Percentiles rank a stretch among this genome's conserved stretches.
Evolutionary conservation across 1,139 yeast species (phyloP).

Genomic region (Sugiyamaella japonica): DNA sequence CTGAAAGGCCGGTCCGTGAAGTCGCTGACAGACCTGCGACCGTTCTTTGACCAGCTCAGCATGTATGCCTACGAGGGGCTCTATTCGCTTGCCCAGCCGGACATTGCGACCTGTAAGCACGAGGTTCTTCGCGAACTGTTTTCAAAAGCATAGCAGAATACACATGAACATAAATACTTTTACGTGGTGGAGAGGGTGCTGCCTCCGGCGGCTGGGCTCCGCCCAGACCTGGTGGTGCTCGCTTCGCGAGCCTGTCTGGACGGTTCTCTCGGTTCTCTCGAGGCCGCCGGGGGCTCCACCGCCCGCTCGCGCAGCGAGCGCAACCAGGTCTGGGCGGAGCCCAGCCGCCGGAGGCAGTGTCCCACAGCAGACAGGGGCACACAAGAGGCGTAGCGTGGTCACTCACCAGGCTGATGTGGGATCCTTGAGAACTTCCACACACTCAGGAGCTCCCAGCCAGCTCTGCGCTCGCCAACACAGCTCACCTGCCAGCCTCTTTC

Average conservation of each 20-base stretch:
- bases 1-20: conserved; percentile 12
- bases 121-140: conserved; percentile 62
- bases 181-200: too few relatives aligned
- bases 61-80: conserved; percentile 71
- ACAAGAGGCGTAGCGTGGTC: not conserved
- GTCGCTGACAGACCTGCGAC: conserved; percentile 47
- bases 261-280: too few relatives aligned
- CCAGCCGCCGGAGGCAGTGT: conserved; percentile 9
- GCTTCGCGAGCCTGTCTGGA: too few relatives aligned
- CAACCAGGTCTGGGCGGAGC: conserved; percentile 4
- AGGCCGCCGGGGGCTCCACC: too few relatives aligned
- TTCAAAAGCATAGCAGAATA: not conserved
- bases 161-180: conserved; percentile 5
- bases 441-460: conserved; percentile 95
- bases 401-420: too few relatives aligned
- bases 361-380: too few relatives aligned
- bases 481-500: conserved; percentile 56
- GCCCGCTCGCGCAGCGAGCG: not conserved
- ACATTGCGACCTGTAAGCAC: conserved; percentile 49
- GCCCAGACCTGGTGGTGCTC: too few relatives aligned
- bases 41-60: conserved; percentile 71
- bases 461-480: conserved; percentile 62
- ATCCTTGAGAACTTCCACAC: conserved; percentile 44
- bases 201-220: too few relatives aligned
- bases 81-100: conserved; percentile 56